These are phyloP conservation scores for Auricularia heimuer DNA, from an alignment of 768 basidiomycete genomes.

Conservation along the genomic window DNA sequence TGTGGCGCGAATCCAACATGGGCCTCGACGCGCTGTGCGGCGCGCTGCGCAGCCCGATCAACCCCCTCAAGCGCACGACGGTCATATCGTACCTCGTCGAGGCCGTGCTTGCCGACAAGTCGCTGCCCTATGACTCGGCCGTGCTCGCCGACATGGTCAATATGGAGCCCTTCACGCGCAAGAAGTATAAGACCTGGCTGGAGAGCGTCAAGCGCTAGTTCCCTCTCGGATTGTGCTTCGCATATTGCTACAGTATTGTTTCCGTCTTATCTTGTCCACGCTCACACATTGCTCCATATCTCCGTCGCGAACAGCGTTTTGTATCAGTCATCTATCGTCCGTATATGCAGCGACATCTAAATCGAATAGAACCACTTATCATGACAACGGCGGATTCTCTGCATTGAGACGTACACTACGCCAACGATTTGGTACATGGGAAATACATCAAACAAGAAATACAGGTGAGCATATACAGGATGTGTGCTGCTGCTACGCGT, in stretches of 20 bases:
- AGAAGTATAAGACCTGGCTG: slow-evolving; percentile 31
- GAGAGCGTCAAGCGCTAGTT: neutral
- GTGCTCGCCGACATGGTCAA: slow-evolving; percentile 28
- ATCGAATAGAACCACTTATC: too few relatives aligned
- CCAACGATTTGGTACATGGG: too few relatives aligned
- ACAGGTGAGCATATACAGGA: too few relatives aligned
- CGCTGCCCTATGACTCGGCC: slow-evolving; percentile 27
- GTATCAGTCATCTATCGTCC: neutral
- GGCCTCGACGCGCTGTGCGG: slow-evolving; percentile 31
- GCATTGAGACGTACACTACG: too few relatives aligned
- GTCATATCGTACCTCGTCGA: slow-evolving; percentile 40
- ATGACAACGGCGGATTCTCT: too few relatives aligned
- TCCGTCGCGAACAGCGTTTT: neutral
- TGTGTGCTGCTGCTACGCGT: too few relatives aligned
- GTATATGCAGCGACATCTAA: too few relatives aligned
- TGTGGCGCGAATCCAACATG: slow-evolving; percentile 31
- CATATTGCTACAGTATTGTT: neutral
- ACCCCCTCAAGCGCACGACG: slow-evolving; percentile 36
- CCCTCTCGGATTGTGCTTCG: neutral
- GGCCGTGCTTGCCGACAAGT: slow-evolving; percentile 30
- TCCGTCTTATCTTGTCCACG: neutral
- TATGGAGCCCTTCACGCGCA: slow-evolving; percentile 34
- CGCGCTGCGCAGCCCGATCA: slow-evolving; percentile 23
- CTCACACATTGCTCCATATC: neutral
- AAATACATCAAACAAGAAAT: too few relatives aligned